Percentiles rank a stretch among this genome's conserved stretches.
Conservation (phyloP, 2,329 filamentous ascomycete genomes). For the Fusarium falciforme region DNA sequence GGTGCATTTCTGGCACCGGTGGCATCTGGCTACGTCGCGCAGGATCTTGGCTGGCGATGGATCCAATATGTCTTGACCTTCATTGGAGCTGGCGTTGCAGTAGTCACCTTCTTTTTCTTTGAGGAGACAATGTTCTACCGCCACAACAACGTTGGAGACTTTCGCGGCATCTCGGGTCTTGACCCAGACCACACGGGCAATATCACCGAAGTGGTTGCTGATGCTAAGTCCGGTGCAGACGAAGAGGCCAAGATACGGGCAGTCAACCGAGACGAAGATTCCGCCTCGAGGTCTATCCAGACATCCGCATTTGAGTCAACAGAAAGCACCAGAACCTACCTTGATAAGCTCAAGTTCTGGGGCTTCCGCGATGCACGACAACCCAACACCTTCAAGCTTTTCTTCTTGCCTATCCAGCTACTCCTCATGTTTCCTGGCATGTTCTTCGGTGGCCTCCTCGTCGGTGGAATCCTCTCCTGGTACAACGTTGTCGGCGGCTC, state of each 20-base stretch:
- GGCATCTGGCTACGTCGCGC: conserved; percentile 37
- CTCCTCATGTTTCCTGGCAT: conserved; percentile 32
- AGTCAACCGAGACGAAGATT: neutral
- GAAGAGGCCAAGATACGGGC: neutral
- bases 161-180: neutral
- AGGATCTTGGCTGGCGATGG: conserved; percentile 40
- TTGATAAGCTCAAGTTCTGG: conserved; percentile 35
- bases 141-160: neutral
- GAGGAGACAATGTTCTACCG: conserved; percentile 43
- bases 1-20: conserved; percentile 41
- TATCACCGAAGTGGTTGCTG: neutral
- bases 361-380: conserved; percentile 29
- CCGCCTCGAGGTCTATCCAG: neutral
- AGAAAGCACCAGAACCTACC: conserved; percentile 15
- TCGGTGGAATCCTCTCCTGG: conserved; percentile 40
- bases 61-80: conserved; percentile 39
- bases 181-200: neutral
- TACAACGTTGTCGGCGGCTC: conserved; percentile 39
- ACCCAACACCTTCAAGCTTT: conserved; percentile 34
- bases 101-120: conserved; percentile 38
- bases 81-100: conserved; percentile 17
- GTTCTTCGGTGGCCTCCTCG: conserved; percentile 37
- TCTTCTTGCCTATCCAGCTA: conserved; percentile 27
- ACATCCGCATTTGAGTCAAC: neutral
- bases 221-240: neutral